Evolutionary conservation across 2,329 filamentous ascomycete species (phyloP), one percentile per base, ranked within the genome.

Genomic region (Colletotrichum plurivorum): DNA sequence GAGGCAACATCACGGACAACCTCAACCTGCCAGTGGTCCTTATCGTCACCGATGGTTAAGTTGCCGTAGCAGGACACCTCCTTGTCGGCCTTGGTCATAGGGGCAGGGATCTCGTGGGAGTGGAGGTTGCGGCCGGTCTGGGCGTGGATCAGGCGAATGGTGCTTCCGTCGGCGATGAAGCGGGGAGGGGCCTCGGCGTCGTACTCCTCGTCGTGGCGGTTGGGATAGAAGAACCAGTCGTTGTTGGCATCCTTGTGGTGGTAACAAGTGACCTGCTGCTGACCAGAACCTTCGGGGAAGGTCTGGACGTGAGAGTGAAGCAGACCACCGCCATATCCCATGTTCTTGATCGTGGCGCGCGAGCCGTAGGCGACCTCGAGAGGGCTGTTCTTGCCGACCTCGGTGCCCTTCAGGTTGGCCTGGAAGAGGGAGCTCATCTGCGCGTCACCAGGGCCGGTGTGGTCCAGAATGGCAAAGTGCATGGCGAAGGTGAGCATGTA

Each of bases 371-470:
- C 95, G 73, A 99, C 87, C 78, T 99, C 96, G 16, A 99, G 88
- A 22, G 97, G 96, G 77, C 95, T 98, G 80, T 97, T 93, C 80
- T 94, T 94, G 77, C 95, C 95, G 71, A 99, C 95, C 73, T 97
- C 93, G 12, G 95, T 98, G 27, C 96, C 96, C 75, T 90, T 92
- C 45, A 99, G 88, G 78, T 99, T 99, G 55, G 97, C 96, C 81
- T 99, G 96, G 88, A 99, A 99, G 58, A 99, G 89, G 27, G 96
- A 99, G 84, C 95, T 98, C 96, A 99, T 99, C 83, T 99, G 96
- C n/a, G 96, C 96, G 84, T 99, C 96, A 63, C 96, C 96, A 8
- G 97, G 96, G 20, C 96, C 96, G 75, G 92, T 95, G 83, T 94
- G 95, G 81, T 97, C 94, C 67, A 99, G 89, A 71, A 99, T 94